Base-by-base conservation (phyloP, 2,329 filamentous ascomycete species). In the Pleomassaria siparia region DNA sequence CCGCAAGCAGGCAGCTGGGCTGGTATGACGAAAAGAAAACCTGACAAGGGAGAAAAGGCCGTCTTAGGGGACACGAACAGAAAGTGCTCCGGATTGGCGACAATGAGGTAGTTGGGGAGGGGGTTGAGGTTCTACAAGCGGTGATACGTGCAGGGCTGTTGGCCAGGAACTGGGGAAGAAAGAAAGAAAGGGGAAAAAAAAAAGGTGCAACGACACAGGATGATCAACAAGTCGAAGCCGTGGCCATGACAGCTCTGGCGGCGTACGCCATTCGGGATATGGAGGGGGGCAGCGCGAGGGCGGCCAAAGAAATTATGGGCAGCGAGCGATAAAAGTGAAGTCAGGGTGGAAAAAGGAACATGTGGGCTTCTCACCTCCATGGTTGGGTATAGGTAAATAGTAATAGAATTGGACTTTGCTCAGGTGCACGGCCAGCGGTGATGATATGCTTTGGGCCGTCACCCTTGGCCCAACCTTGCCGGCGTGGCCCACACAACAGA, bases 91-190 rank as follows among this genome's bases (percentile, higher is more conserved):
- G 49, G 43, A 47, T 43, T 46, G 47, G 48, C 47, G 53, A 51
- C 35, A 50, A 58, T 32, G 53, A 49, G 50, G 54, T 55, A 58
- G 58, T 53, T 58, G 54, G 51, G 52, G 54, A 55, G 51, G 55
- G 46, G 44, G 40, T 60, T 59, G 59, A 63, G 62, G 67, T 70
- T 66, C 61, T 69, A 71, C 69, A 70, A 66, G 60, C 62, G n/a
- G 59, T 66, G 53, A 58, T 63, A 66, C 55, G 56, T 55, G 53
- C 55, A 57, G 28, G 28, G 51, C 53, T 54, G 54, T 47, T 53
- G 51, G 51, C 50, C 53, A 50, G 51, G 47, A 39, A 20, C 39
- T 49, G 18, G 37, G n/a, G n/a, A n/a, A n/a, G n/a, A n/a, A n/a
- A n/a, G n/a, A n/a, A n/a, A n/a, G n/a, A n/a, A n/a, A n/a, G n/a